Conservation (phyloP, 352 stramenopile species). For the Pythium folliculosum region DNA sequence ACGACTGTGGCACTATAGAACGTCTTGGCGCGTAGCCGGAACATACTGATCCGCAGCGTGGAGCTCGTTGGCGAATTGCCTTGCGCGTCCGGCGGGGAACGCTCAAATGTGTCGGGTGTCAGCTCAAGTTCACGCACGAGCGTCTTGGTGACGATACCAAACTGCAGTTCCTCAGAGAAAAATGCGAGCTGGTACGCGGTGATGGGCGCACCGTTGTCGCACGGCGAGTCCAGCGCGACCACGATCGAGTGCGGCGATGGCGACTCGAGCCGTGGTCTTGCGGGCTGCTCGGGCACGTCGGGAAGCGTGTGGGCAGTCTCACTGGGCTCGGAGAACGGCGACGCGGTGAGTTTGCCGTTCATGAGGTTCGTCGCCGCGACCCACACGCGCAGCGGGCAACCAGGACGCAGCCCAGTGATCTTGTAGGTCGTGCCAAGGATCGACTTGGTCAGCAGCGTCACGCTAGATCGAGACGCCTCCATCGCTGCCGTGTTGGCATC, state of each 20-base stretch:
- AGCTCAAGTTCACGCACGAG: constrained; percentile 45
- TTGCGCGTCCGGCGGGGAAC: not conserved
- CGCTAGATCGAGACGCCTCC: not conserved
- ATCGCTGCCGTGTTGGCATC: not conserved
- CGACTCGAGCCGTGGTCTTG: constrained; percentile 28
- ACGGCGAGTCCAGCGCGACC: constrained; percentile 41
- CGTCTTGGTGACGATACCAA: constrained; percentile 48
- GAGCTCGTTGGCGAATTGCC: not conserved
- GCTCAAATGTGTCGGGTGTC: constrained; percentile 27
- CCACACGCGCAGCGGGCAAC: constrained; percentile 41
- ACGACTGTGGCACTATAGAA: constrained; percentile 53
- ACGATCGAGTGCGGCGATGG: constrained; percentile 44
- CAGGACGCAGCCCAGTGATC: constrained; percentile 41
- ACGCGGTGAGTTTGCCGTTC: constrained; percentile 52
- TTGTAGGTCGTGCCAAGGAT: constrained; percentile 55
- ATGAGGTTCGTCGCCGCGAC: constrained; percentile 66
- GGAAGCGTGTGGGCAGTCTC: constrained; percentile 39
- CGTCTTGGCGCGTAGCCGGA: constrained; percentile 39
- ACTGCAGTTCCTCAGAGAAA: constrained; percentile 58
- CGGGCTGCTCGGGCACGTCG: constrained; percentile 48
- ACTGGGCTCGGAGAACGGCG: constrained; percentile 44
- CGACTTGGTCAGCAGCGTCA: constrained; percentile 49
- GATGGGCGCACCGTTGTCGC: constrained; percentile 56
- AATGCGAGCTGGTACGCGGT: constrained; percentile 46
- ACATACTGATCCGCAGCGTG: constrained; percentile 27